phyloP scores from a whole-genome alignment of 495 filamentous ascomycete genomes.

The Neurospora sublineolata region DNA sequence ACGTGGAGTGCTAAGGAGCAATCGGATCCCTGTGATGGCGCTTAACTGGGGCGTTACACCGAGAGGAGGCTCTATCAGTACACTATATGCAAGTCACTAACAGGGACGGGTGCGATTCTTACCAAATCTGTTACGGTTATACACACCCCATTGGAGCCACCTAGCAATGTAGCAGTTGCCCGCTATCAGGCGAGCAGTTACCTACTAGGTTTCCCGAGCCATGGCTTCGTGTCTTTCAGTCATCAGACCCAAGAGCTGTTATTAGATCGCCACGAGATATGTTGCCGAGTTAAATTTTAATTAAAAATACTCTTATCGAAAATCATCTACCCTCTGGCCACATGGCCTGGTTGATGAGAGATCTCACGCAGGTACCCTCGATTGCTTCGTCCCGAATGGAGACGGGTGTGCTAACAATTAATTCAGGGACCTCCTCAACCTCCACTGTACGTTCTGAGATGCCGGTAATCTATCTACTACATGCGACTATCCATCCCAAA shows the following conservation, averaged over 20 bases:
- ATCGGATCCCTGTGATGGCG: background rate
- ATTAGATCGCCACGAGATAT: background rate
- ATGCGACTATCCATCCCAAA: background rate
- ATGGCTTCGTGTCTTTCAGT: background rate
- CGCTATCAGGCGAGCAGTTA: background rate
- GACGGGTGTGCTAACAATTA: background rate
- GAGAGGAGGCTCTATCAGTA: background rate
- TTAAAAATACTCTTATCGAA: background rate
- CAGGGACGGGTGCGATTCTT: no score
- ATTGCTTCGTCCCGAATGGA: background rate
- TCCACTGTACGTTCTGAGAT: background rate
- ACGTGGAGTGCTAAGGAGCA: background rate
- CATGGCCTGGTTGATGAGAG: background rate
- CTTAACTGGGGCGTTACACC: background rate
- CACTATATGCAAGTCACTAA: no score
- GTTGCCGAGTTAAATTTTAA: background rate
- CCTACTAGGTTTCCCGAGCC: background rate
- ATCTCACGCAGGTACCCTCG: background rate
- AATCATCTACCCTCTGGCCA: background rate
- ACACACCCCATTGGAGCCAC: no score
- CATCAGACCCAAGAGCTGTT: background rate
- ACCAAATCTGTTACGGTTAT: no score
- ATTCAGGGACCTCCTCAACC: background rate
- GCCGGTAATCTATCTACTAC: background rate
- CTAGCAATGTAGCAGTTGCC: background rate